Conservation (phyloP, 2,329 filamentous ascomycete genomes). For the Leptodontidium sp. region DNA sequence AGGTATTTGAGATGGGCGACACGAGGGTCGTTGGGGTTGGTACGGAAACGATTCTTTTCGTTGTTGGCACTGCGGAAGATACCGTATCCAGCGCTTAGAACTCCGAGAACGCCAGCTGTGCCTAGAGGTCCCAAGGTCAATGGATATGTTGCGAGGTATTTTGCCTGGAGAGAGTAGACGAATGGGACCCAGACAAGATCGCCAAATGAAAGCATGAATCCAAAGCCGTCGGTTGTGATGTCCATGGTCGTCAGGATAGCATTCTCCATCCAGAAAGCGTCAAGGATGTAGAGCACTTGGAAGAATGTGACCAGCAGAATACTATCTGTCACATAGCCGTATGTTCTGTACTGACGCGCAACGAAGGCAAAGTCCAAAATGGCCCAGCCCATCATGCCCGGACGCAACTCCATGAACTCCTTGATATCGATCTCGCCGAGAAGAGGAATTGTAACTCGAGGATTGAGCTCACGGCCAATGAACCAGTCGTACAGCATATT, state of each 20-base stretch:
- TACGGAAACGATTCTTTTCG: slow-evolving; percentile 95
- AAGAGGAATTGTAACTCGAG: slow-evolving; percentile 78
- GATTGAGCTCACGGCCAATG: slow-evolving; percentile 95
- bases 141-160: slow-evolving; percentile 86
- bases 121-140: slow-evolving; percentile 77
- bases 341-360: slow-evolving; percentile 86
- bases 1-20: slow-evolving; percentile 86
- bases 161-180: slow-evolving; percentile 82
- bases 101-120: slow-evolving; percentile 67
- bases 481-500: slow-evolving; percentile 96
- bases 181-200: slow-evolving; percentile 95
- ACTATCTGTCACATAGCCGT: slow-evolving; percentile 84
- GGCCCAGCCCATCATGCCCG: slow-evolving; percentile 89
- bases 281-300: slow-evolving; percentile 84
- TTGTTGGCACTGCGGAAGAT: slow-evolving; percentile 95
- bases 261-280: slow-evolving; percentile 86
- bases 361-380: slow-evolving; percentile 85
- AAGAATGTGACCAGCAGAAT: slow-evolving; percentile 81
- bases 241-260: slow-evolving; percentile 94
- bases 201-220: slow-evolving; percentile 93
- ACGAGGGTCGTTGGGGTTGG: slow-evolving; percentile 80
- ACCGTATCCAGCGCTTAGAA: slow-evolving; percentile 79
- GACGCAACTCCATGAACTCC: slow-evolving; percentile 87
- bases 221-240: slow-evolving; percentile 91
- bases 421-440: slow-evolving; percentile 92